Evolutionary conservation across 768 basidiomycete species (phyloP), one percentile per base, ranked within the genome.

Genomic region (Stropharia rugosoannulata): DNA sequence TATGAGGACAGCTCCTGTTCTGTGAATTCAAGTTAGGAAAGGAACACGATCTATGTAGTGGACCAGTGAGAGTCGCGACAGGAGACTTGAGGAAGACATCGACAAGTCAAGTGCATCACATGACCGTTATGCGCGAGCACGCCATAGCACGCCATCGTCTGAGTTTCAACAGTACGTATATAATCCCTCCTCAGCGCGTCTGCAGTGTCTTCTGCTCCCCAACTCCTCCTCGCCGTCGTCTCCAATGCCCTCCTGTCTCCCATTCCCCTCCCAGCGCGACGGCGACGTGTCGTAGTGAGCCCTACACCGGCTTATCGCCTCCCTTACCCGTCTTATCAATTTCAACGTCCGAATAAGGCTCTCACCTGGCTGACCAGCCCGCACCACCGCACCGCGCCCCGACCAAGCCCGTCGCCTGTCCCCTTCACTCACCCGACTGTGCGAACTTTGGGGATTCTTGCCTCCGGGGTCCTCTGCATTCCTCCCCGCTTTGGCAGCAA

Each of bases 111-210:
- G 1, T 22, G 22, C 2, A 45, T 51, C 58, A 43, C 40, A 52
- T 60, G 59, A 47, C 22, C 1, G n/a, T 51, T 6, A 9, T 4
- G 18, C 19, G 39, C 16, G 4, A 27, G 68, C 69, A 70, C 70
- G 69, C 71, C 62, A 75, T 72, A 73, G 74, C 75, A 76, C 75
- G 62, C 72, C 70, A 76, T 75, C 70, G 73, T 70, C 73, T 72
- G 72, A 70, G 71, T 74, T 75, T 72, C 61, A 71, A 71, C 64
- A 37, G 36, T 47, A 25, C 45, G 59, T 70, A 69, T 62, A 71
- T 70, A 70, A 64, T 68, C 62, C 50, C 42, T 11, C 51, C 57
- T 54, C 54, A 60, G 57, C 62, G 59, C 56, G 43, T 51, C 43
- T 43, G 56, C 47, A 51, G 42, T 29, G 29, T 51, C 32, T 42